These are phyloP conservation scores for Ophiostoma angusticollis DNA, from an alignment of 2,329 filamentous ascomycete species.

Conservation along the genomic window DNA sequence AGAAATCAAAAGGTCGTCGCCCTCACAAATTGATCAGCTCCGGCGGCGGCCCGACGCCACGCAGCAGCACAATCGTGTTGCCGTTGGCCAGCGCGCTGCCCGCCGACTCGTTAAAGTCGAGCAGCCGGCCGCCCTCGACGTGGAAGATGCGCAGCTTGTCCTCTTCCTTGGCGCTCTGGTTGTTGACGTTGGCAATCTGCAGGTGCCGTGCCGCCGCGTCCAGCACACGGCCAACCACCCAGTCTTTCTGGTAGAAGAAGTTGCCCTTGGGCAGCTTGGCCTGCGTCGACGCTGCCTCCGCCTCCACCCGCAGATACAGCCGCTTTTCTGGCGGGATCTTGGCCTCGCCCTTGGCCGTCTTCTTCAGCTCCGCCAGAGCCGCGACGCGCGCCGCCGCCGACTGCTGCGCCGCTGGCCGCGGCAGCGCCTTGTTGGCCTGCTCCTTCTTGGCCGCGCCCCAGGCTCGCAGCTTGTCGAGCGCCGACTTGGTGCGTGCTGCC, in stretches of 20 bases:
- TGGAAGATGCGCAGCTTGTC: constrained; percentile 81
- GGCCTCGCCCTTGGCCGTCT: constrained; percentile 77
- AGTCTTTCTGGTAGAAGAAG: constrained; percentile 72
- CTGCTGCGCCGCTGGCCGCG: constrained; percentile 39
- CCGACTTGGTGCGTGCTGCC: constrained; percentile 56
- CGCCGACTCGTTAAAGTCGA: constrained; percentile 82
- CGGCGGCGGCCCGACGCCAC: constrained; percentile 71
- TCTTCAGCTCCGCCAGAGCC: constrained; percentile 68
- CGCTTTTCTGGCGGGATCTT: constrained; percentile 70
- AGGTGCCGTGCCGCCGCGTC: constrained; percentile 65
- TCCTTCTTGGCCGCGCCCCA: constrained; percentile 70
- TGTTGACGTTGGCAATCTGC: constrained; percentile 76
- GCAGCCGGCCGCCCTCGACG: constrained; percentile 72
- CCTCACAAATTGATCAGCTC: constrained; percentile 50
- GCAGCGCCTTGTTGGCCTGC: constrained; percentile 42
- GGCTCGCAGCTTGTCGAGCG: constrained; percentile 62
- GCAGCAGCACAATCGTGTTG: constrained; percentile 77
- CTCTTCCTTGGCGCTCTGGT: constrained; percentile 60
- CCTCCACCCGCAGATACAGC: constrained; percentile 84
- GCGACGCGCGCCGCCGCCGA: constrained; percentile 48
- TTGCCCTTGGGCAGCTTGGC: constrained; percentile 71
- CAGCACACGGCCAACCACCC: constrained; percentile 75
- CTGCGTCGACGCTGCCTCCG: constrained; percentile 72
- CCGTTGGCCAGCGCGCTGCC: constrained; percentile 62
- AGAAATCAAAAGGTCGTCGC: not conserved